phyloP scores from a whole-genome alignment of 1,139 yeast genomes.

The Debaryomycetaceae sp. region DNA sequence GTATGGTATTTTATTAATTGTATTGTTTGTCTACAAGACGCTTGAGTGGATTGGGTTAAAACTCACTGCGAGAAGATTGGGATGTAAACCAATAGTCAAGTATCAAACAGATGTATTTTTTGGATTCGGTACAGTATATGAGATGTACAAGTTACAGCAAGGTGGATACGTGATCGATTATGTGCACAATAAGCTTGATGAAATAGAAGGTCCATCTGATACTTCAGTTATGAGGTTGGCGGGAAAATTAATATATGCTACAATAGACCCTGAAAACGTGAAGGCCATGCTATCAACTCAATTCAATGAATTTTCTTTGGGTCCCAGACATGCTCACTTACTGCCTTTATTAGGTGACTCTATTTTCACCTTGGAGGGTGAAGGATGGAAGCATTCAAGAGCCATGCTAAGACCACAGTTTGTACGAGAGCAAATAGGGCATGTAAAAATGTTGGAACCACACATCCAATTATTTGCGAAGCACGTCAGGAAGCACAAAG shows the following conservation, averaged over 20 bases:
- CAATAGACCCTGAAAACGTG: slow-evolving; percentile 39
- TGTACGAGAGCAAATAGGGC: slow-evolving; percentile 52
- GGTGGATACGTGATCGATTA: not conserved
- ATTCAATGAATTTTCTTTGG: slow-evolving; percentile 51
- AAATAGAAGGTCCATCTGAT: not conserved
- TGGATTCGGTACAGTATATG: not conserved
- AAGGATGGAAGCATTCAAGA: slow-evolving; percentile 57
- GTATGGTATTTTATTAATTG: not conserved
- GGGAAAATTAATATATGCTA: slow-evolving; percentile 8
- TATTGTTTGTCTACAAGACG: not conserved
- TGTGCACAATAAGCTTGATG: not conserved
- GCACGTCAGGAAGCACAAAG: slow-evolving; percentile 25
- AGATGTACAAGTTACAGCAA: not conserved
- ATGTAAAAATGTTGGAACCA: slow-evolving; percentile 45
- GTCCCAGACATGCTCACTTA: slow-evolving; percentile 43
- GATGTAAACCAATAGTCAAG: not conserved
- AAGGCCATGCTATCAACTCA: slow-evolving; percentile 41
- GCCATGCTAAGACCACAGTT: slow-evolving; percentile 60
- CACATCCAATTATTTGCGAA: slow-evolving; percentile 40
- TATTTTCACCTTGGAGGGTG: slow-evolving; percentile 54
- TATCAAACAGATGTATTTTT: not conserved
- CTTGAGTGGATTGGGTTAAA: not conserved
- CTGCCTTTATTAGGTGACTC: slow-evolving; percentile 52
- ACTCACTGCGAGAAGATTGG: not conserved
- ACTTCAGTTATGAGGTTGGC: not conserved